These are phyloP conservation scores for Clavispora vitiphila DNA, from an alignment of 805 yeast species.

Conservation along the genomic window DNA sequence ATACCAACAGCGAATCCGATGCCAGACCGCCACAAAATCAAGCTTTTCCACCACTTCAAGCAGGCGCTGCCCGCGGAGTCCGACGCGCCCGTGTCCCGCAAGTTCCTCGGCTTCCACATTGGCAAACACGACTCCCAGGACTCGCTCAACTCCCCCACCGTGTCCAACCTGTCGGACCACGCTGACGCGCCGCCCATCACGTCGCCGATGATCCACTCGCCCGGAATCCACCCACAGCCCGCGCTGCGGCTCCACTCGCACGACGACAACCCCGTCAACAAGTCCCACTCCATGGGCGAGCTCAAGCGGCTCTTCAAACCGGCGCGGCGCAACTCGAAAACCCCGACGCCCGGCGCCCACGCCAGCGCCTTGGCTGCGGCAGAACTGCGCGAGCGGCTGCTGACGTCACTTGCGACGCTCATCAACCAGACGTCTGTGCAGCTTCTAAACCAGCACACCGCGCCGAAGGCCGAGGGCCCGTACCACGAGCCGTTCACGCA, in stretches of 20 bases:
- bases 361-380: too few species aligned
- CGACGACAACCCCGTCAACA: slow-evolving; percentile 25
- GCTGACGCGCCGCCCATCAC: slow-evolving; percentile 7
- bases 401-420: slow-evolving; percentile 13
- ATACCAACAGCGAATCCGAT: slow-evolving; percentile 11
- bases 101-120: slow-evolving; percentile 36
- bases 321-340: slow-evolving; percentile 27
- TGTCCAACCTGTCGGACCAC: slow-evolving; percentile 29
- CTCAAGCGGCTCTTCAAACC: slow-evolving; percentile 71
- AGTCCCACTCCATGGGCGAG: slow-evolving; percentile 58
- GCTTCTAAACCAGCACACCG: slow-evolving; percentile 21
- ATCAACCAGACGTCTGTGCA: slow-evolving; percentile 15
- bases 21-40: slow-evolving; percentile 43
- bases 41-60: slow-evolving; percentile 37
- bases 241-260: slow-evolving; percentile 4
- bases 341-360: not conserved
- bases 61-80: slow-evolving; percentile 21
- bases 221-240: slow-evolving; percentile 9
- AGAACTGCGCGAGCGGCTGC: slow-evolving; percentile 16
- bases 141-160: slow-evolving; percentile 30
- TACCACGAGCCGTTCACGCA: slow-evolving; percentile 15
- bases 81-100: slow-evolving; percentile 6
- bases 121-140: slow-evolving; percentile 40
- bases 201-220: slow-evolving; percentile 4
- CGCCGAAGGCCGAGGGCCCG: slow-evolving; percentile 12